Percentiles rank a stretch among this genome's conserved stretches.
Evolutionary conservation across 768 basidiomycete species (phyloP).

Genomic region (Rubroboletus pulcherrimus): DNA sequence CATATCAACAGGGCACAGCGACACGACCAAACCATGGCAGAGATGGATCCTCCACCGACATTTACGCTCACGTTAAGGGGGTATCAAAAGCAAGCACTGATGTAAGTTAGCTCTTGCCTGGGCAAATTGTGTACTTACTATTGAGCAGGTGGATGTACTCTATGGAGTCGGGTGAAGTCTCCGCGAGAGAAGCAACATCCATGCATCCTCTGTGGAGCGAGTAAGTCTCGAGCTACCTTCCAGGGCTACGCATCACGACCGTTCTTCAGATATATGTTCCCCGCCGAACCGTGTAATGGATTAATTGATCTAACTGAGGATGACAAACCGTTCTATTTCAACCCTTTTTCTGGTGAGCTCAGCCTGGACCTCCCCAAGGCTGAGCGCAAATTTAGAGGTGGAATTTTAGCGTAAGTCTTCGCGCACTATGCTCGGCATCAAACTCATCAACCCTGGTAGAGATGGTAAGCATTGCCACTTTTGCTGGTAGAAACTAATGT

Average conservation of each 20-base stretch:
- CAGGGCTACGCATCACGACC: neutral
- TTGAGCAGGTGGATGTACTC: slow-evolving; percentile 84
- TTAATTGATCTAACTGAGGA: slow-evolving; percentile 79
- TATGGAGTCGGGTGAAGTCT: slow-evolving; percentile 69
- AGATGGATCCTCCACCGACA: slow-evolving; percentile 76
- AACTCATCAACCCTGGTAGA: slow-evolving; percentile 21
- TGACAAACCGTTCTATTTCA: slow-evolving; percentile 81
- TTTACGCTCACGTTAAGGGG: slow-evolving; percentile 74
- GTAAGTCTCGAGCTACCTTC: slow-evolving; percentile 41
- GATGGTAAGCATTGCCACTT: slow-evolving; percentile 30
- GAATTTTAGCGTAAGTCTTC: slow-evolving; percentile 78
- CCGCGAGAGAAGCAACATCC: slow-evolving; percentile 63
- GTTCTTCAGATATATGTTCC: slow-evolving; percentile 65
- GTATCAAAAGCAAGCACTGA: slow-evolving; percentile 92
- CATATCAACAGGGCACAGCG: slow-evolving; percentile 65
- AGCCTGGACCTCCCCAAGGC: slow-evolving; percentile 81
- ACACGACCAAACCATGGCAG: slow-evolving; percentile 69
- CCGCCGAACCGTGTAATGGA: slow-evolving; percentile 51
- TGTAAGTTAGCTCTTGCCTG: slow-evolving; percentile 38
- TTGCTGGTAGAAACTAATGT: slow-evolving; percentile 2
- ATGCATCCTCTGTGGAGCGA: slow-evolving; percentile 96
- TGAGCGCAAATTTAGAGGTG: slow-evolving; percentile 73
- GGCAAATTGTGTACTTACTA: neutral
- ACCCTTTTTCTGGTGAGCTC: slow-evolving; percentile 87
- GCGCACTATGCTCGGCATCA: neutral